A percentile compares a stretch with the other conserved stretches of the same genome.
Evolutionary conservation across 169 alveolate genomes (phyloP).

Genomic region (Eimeria falciformis): DNA sequence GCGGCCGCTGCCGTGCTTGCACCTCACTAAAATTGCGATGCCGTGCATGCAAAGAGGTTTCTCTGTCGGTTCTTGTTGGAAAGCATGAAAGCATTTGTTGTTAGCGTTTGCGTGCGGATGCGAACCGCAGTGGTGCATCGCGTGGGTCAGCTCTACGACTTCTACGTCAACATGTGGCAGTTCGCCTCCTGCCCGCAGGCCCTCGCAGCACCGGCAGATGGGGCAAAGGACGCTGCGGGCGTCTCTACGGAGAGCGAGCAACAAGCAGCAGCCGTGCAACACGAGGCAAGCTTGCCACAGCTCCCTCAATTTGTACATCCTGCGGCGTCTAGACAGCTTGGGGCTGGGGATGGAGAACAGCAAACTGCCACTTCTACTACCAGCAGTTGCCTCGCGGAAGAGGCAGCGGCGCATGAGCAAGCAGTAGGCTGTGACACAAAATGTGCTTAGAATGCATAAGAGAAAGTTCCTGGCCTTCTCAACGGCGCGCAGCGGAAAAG

Average conservation of each 20-base stretch:
- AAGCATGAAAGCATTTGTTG: not conserved
- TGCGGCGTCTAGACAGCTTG: constrained; percentile 45
- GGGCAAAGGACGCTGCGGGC: constrained; percentile 34
- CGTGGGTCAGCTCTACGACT: constrained; percentile 78
- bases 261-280: not conserved
- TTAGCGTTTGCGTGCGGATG: not conserved
- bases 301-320: constrained; percentile 48
- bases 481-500: no score
- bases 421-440: no score
- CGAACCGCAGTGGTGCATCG: constrained; percentile 69
- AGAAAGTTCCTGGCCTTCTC: no score
- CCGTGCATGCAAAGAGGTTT: not conserved
- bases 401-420: no score
- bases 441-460: no score
- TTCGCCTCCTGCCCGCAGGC: constrained; percentile 46
- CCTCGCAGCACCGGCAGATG: constrained; percentile 25
- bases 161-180: constrained; percentile 68
- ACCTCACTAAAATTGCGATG: no score
- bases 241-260: constrained; percentile 22
- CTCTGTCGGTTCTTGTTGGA: not conserved
- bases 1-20: no score
- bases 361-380: constrained; percentile 35
- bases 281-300: not conserved
- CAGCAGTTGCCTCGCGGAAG: not conserved
- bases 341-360: constrained; percentile 1